Conservation (phyloP, 768 basidiomycete species). For the Hygrocybe punicea region DNA sequence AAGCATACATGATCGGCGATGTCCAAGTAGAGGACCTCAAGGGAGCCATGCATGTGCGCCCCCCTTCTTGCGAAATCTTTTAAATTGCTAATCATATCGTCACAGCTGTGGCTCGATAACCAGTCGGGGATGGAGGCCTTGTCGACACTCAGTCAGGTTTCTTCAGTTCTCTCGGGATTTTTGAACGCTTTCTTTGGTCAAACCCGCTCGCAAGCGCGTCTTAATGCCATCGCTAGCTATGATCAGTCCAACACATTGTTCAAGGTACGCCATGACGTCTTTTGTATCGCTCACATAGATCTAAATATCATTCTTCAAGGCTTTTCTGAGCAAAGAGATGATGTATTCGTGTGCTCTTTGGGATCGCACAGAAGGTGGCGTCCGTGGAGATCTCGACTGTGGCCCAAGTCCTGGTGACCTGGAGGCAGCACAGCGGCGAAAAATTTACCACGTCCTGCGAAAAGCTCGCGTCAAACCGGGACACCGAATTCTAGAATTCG, state of each 20-base stretch:
- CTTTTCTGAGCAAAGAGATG: constrained; percentile 85
- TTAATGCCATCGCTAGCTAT: constrained; percentile 83
- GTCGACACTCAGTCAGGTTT: constrained; percentile 52
- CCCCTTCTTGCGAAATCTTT: constrained; percentile 11
- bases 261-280: constrained; percentile 43
- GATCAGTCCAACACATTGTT: constrained; percentile 91
- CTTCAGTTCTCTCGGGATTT: constrained; percentile 56
- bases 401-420: constrained; percentile 64
- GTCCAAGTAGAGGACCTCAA: constrained; percentile 59
- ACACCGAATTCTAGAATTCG: constrained; percentile 83
- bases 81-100: constrained; percentile 4
- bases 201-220: constrained; percentile 66
- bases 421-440: constrained; percentile 78
- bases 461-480: constrained; percentile 76
- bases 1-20: constrained; percentile 73
- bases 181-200: constrained; percentile 75
- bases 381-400: constrained; percentile 62
- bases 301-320: constrained; percentile 35
- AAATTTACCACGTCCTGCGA: constrained; percentile 76
- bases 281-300: constrained; percentile 3
- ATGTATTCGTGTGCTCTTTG: constrained; percentile 92
- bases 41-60: constrained; percentile 61
- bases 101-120: constrained; percentile 66
- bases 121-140: constrained; percentile 55
- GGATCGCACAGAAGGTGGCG: constrained; percentile 74